Base-by-base conservation (phyloP, 441 rosid genomes). In the Croton setiger region DNA sequence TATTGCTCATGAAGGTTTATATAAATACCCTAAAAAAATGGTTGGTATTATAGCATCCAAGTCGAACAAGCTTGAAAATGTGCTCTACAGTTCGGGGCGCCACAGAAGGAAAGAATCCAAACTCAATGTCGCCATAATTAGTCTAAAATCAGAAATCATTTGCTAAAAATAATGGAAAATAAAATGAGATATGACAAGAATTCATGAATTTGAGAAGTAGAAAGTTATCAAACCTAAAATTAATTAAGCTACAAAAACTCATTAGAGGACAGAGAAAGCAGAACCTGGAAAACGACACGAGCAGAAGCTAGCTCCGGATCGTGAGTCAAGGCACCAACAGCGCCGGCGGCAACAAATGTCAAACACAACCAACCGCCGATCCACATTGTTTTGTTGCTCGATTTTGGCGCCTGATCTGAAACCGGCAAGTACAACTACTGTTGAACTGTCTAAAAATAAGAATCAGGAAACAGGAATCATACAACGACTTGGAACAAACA, bases 251-350 rank as follows among this genome's bases (percentile, higher is more conserved):
- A 48, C 20, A 52, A 21, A 60, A 47, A 43, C 17, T n/a, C 62
- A 2, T n/a, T n/a, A 47, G 10, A 12, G 35, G 48, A 37, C 44
- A 33, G 1, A 53, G 11, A 53, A 52, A 57, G 18, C 1, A 10
- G 64, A 69, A 93, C 97, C 95, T 91, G 97, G 67, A 91, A 93
- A 74, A 88, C 95, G 72, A 91, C 96, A 60, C 93, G 97, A 70
- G 89, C 84, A 12, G 97, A 88, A 52, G 93, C 74, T 35, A 93
- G 84, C 68, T 80, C 82, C 17, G 93, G 93, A 31, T 86, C 93
- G 49, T 74, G 68, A 43, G 89, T 72, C 5, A 72, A 70, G 56
- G 76, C 78, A 6, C 54, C 78, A 55, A 74, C 21, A 47, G 73
- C n/a, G 39, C 43, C 21, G 47, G 73, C n/a, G 39, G 44, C 63